Conservation (phyloP, 2,329 filamentous ascomycete genomes). For the Chrysoporthe cubensis region DNA sequence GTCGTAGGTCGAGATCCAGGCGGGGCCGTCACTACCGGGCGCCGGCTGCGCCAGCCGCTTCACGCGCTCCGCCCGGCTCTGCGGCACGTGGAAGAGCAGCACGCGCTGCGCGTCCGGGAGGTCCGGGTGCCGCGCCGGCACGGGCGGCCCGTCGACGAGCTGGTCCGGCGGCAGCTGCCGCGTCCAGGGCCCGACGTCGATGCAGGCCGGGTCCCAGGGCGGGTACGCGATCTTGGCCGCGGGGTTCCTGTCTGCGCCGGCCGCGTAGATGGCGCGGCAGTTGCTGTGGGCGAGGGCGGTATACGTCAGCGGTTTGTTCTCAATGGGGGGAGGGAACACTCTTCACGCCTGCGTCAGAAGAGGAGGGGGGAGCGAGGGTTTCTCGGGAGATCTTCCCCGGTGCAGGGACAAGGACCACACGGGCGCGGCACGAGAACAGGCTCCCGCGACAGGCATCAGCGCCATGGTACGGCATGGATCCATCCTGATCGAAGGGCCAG, state of each 20-base stretch:
- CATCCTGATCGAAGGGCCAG: background rate
- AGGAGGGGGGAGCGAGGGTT: too few species aligned
- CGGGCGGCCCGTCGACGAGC: constrained; percentile 36
- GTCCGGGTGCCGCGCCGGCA: constrained; percentile 34
- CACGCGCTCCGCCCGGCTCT: constrained; percentile 45
- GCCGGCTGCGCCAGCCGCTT: constrained; percentile 31
- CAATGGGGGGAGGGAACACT: background rate
- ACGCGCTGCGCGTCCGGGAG: constrained; percentile 26
- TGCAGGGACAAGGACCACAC: too few species aligned
- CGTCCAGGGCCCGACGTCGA: constrained; percentile 40
- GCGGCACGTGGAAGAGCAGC: constrained; percentile 48
- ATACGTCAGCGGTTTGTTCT: background rate
- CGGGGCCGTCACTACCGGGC: background rate
- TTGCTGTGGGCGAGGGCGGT: constrained; percentile 32
- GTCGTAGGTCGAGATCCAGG: constrained; percentile 51
- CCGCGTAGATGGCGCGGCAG: constrained; percentile 38
- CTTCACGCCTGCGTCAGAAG: too few species aligned
- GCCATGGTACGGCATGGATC: background rate
- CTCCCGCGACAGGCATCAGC: too few species aligned
- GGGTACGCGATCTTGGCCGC: constrained; percentile 33
- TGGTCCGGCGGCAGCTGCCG: constrained; percentile 28
- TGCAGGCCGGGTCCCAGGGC: constrained; percentile 40
- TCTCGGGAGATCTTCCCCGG: too few species aligned
- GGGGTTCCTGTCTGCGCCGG: background rate
- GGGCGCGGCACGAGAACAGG: too few species aligned